phyloP scores from a whole-genome alignment of 345 rosid genomes.

The Melastoma malabathricum region DNA sequence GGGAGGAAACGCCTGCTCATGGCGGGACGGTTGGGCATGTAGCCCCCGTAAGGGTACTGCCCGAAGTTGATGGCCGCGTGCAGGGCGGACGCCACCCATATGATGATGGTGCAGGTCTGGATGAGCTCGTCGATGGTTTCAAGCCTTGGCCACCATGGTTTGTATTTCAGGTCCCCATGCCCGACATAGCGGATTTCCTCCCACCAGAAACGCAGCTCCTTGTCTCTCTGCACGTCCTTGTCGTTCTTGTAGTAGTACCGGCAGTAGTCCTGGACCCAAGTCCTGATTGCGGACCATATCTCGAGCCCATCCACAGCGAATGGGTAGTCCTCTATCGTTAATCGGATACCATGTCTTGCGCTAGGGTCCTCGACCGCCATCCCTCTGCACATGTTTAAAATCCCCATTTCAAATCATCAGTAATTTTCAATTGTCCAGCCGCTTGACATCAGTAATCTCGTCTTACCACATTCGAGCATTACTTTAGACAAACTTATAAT shows the following conservation, averaged over 20 bases:
- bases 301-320: conserved; percentile 68
- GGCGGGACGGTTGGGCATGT: conserved; percentile 49
- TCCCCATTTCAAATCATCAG: too few species aligned
- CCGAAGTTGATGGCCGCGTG: conserved; percentile 66
- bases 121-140: conserved; percentile 31
- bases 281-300: conserved; percentile 54
- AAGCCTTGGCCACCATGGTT: conserved; percentile 70
- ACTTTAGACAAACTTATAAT: neutral
- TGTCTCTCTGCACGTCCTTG: conserved; percentile 29
- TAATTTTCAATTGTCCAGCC: too few species aligned
- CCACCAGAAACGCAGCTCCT: conserved; percentile 69
- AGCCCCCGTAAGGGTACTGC: conserved; percentile 60
- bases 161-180: conserved; percentile 56
- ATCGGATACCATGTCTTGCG: conserved; percentile 43
- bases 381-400: conserved; percentile 29
- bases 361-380: conserved; percentile 50
- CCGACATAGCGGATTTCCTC: conserved; percentile 52
- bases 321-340: conserved; percentile 55
- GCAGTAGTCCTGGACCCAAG: conserved; percentile 55
- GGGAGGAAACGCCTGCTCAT: conserved; percentile 52
- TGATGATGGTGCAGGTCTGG: conserved; percentile 46
- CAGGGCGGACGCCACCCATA: conserved; percentile 67
- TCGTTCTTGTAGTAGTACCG: conserved; percentile 36
- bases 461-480: too few species aligned
- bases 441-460: too few species aligned